phyloP scores from a whole-genome alignment of 768 basidiomycete genomes.

The Auriscalpium microsporum region DNA sequence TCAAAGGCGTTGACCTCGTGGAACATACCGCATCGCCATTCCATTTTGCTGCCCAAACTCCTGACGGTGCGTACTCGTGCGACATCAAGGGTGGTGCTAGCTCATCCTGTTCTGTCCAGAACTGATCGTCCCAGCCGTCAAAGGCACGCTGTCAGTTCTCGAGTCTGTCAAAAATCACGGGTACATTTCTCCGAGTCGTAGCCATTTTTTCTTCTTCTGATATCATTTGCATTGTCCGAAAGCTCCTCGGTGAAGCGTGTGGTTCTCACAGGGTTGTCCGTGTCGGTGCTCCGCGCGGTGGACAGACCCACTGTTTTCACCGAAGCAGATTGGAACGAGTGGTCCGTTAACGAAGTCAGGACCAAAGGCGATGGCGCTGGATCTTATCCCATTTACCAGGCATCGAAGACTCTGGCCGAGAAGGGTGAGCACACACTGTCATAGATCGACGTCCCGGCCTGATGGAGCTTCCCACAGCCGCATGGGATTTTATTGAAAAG shows the following conservation, averaged over 20 bases:
- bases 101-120: conserved; percentile 7
- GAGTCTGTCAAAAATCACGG: conserved; percentile 25
- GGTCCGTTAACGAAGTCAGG: conserved; percentile 10
- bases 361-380: background rate
- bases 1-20: conserved; percentile 35
- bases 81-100: background rate
- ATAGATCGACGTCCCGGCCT: background rate
- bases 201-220: background rate
- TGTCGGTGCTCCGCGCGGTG: conserved; percentile 17
- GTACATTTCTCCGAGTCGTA: conserved; percentile 8
- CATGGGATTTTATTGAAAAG: conserved; percentile 25
- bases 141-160: conserved; percentile 31
- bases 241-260: conserved; percentile 31
- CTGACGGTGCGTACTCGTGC: conserved; percentile 7
- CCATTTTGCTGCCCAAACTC: conserved; percentile 17
- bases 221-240: background rate
- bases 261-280: conserved; percentile 36
- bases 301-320: background rate
- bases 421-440: background rate
- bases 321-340: conserved; percentile 26
- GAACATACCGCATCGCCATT: conserved; percentile 27
- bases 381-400: background rate
- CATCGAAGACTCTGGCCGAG: background rate
- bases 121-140: conserved; percentile 31
- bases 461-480: background rate